These are phyloP conservation scores for Parafenestella ontariensis DNA, from an alignment of 2,329 filamentous ascomycete species.

Conservation along the genomic window DNA sequence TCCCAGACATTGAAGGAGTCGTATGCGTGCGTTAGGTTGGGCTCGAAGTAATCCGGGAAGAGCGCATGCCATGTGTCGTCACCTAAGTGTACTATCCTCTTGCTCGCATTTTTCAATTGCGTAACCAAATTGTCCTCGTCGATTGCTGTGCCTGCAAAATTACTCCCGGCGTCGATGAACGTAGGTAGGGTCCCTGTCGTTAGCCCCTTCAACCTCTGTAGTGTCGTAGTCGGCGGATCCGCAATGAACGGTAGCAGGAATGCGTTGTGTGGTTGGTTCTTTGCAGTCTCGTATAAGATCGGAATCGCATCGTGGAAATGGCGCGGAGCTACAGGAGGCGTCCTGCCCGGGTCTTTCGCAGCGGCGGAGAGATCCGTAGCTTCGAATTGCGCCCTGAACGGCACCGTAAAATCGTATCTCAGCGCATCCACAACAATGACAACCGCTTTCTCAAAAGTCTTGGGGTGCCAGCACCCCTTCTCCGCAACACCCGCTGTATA, in stretches of 20 bases:
- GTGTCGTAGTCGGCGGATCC: slow-evolving; percentile 90
- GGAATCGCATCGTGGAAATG: slow-evolving; percentile 89
- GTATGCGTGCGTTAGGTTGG: slow-evolving; percentile 84
- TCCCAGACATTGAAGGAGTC: slow-evolving; percentile 99
- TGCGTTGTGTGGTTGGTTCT: slow-evolving; percentile 77
- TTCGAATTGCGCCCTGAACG: slow-evolving; percentile 65
- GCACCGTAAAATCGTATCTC: slow-evolving; percentile 95
- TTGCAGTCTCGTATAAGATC: slow-evolving; percentile 82
- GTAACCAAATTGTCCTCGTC: slow-evolving; percentile 85
- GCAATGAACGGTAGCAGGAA: slow-evolving; percentile 95
- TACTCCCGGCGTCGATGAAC: slow-evolving; percentile 91
- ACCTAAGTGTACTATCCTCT: slow-evolving; percentile 90
- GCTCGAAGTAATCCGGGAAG: slow-evolving; percentile 92
- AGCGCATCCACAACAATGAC: slow-evolving; percentile 91
- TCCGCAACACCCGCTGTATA: slow-evolving; percentile 53
- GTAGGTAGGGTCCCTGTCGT: slow-evolving; percentile 95
- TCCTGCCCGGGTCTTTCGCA: slow-evolving; percentile 18
- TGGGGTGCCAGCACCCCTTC: slow-evolving; percentile 93
- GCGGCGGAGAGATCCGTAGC: slow-evolving; percentile 40
- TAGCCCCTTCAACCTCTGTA: slow-evolving; percentile 90
- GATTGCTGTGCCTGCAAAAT: slow-evolving; percentile 93
- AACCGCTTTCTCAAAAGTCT: slow-evolving; percentile 89
- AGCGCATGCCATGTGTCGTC: slow-evolving; percentile 96
- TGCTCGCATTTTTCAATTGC: slow-evolving; percentile 69
- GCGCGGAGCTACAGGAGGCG: slow-evolving; percentile 49